Evolutionary conservation across 768 basidiomycete species (phyloP), one percentile per base, ranked within the genome.

Genomic region (Tulasnella sp.): DNA sequence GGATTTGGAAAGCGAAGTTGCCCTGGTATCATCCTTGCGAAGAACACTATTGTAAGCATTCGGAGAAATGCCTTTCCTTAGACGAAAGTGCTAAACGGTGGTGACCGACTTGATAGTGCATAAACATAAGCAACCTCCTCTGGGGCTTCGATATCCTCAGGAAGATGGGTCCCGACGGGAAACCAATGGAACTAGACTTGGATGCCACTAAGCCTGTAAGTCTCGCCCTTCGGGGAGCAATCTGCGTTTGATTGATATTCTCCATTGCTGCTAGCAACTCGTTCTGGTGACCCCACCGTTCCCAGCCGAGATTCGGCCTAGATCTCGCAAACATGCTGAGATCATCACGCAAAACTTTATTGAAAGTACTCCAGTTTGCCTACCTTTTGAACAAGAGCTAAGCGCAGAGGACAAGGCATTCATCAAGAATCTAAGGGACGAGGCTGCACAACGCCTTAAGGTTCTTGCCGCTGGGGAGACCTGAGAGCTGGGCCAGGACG

Each of bases 311-410:
- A 64, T 78, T 41, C 77, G 77, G 22, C 77, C 77, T 34, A 31
- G 77, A 20, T 60, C 50, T 28, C 34, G 50, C 37, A 48, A 60
- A 40, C 77, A 78, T 34, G 77, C 77, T 37, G 77, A 54, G 24
- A 64, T 78, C 64, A 72, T 78, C 12, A 41, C 48, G 41, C 77
- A 78, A 78, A 64, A 78, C 40, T 78, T 78, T 64, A 40, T 78
- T 60, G 77, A 78, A 28, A 58, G 41, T 40, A 78, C 77, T 12
- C 54, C 54, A 22, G 58, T 44, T 20, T 78, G 50, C 40, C 48
- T 42, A 28, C 54, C 50, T 64, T 78, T 78, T 20, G 77, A 78
- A 31, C 41, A 64, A 41, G 77, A 78, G 44, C n/a, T 78, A 20
- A 64, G 28, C 16, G 11, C 16, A 5, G 58, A 78, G 44, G 77